A percentile compares a stretch with the other conserved stretches of the same genome.
Evolutionary conservation across 306 rosid species (phyloP).

Genomic region (Phaseolus lunatus): DNA sequence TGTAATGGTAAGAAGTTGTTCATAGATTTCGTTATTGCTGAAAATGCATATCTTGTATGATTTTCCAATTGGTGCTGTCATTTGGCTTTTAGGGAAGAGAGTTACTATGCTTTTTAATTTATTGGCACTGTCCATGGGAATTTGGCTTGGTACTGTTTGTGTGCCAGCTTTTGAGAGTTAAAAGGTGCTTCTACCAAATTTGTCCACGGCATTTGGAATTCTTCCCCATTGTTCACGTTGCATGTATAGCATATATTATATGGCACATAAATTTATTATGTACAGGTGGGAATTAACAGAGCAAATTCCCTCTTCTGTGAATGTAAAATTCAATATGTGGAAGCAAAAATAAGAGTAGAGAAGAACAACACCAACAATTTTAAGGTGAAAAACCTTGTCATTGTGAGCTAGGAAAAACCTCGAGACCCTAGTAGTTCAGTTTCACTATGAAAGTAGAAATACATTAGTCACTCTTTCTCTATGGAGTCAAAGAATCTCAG

Average conservation of each 20-base stretch:
- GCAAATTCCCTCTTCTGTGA: too few relatives aligned
- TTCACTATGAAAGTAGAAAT: too few relatives aligned
- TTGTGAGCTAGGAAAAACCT: too few relatives aligned
- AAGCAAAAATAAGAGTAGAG: too few relatives aligned
- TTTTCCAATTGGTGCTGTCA: not conserved
- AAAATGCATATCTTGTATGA: not conserved
- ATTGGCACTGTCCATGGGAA: not conserved
- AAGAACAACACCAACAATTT: too few relatives aligned
- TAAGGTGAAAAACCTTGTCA: too few relatives aligned
- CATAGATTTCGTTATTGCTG: slow-evolving; percentile 1
- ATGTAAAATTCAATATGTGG: too few relatives aligned
- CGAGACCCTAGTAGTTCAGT: too few relatives aligned
- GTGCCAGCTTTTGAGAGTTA: not conserved
- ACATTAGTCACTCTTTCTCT: too few relatives aligned
- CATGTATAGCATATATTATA: not conserved
- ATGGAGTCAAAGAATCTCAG: too few relatives aligned
- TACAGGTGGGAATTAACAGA: not conserved
- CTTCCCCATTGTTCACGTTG: not conserved
- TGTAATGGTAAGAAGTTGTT: slow-evolving; percentile 52
- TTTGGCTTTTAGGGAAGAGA: not conserved
- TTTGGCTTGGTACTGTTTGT: not conserved
- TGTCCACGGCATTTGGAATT: not conserved
- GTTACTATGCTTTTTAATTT: not conserved
- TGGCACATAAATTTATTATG: not conserved
- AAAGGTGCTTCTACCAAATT: not conserved